These are phyloP conservation scores for Colletotrichum tropicale DNA, from an alignment of 2,329 filamentous ascomycete genomes.

Conservation along the genomic window DNA sequence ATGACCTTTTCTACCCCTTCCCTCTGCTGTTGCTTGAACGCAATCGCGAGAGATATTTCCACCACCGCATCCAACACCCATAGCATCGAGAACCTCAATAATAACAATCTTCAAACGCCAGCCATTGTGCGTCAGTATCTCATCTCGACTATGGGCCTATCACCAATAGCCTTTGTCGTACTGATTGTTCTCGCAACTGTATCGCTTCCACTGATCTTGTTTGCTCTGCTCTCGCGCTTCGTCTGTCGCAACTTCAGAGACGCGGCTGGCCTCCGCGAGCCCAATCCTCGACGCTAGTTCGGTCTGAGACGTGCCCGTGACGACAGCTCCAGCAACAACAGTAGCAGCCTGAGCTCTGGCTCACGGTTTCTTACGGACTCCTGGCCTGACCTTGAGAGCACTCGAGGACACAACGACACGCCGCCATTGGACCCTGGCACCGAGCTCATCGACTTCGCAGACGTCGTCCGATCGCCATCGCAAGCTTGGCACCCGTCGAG, in stretches of 20 bases:
- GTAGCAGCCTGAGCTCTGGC: not conserved
- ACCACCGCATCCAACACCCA: not conserved
- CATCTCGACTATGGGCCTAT: constrained; percentile 6
- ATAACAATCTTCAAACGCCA: constrained; percentile 2
- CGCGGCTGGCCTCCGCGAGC: constrained; percentile 7
- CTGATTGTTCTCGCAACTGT: constrained; percentile 9
- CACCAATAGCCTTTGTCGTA: not conserved
- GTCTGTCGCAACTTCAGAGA: constrained; percentile 11
- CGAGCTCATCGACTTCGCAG: not conserved
- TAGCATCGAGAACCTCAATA: not conserved
- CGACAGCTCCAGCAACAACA: not conserved
- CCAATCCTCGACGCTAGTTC: constrained; percentile 1
- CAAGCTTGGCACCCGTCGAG: constrained; percentile 38
- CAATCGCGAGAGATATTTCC: not conserved
- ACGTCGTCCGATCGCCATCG: not conserved
- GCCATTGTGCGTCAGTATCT: not conserved
- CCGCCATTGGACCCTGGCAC: not conserved
- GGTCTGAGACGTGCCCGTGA: not conserved
- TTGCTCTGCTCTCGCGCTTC: not conserved
- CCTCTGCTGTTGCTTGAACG: not conserved
- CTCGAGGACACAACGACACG: not conserved
- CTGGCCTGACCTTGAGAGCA: constrained; percentile 38
- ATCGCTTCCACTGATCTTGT: not conserved
- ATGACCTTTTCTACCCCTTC: not conserved
- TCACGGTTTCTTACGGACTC: constrained; percentile 27